Conservation (phyloP, 1,284 basidiomycete species). For the Hortiboletus rubellus region DNA sequence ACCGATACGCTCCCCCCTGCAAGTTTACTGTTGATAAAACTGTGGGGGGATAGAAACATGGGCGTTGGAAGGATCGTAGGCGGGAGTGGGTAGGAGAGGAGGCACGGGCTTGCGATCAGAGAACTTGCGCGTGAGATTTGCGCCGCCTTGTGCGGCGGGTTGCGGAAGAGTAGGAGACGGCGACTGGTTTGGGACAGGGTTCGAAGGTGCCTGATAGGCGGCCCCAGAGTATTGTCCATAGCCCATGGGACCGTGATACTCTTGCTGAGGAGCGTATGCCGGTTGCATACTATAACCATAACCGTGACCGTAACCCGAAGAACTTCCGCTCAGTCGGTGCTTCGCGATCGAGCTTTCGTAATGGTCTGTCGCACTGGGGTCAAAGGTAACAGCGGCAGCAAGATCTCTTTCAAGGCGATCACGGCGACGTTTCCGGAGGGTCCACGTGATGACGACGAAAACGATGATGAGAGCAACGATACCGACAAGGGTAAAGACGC, state of each 20-base stretch:
- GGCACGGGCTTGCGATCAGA: constrained; percentile 37
- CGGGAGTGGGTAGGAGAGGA: constrained; percentile 26
- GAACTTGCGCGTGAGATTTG: constrained; percentile 35
- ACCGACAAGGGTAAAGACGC: constrained; percentile 57
- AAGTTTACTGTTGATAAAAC: constrained; percentile 5
- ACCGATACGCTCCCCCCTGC: background rate
- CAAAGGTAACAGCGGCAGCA: constrained; percentile 55
- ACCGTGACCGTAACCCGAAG: constrained; percentile 32
- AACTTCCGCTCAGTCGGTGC: constrained; percentile 38
- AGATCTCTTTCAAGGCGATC: constrained; percentile 41
- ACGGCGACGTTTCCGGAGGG: constrained; percentile 50
- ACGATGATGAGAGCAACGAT: constrained; percentile 51
- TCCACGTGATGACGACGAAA: constrained; percentile 45
- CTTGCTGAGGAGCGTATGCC: constrained; percentile 22
- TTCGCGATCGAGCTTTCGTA: constrained; percentile 38
- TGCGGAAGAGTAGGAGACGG: constrained; percentile 18
- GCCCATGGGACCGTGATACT: constrained; percentile 17
- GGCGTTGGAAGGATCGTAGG: constrained; percentile 26
- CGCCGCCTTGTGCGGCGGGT: constrained; percentile 23
- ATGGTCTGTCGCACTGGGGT: constrained; percentile 41
- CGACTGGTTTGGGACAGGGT: constrained; percentile 3
- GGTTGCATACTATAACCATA: constrained; percentile 20
- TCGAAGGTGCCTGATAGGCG: constrained; percentile 9
- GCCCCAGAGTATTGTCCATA: constrained; percentile 22
- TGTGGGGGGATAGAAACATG: constrained; percentile 25